Percentiles rank a stretch among this genome's conserved stretches.
phyloP scores from a whole-genome alignment of 2,329 filamentous ascomycete genomes.

The Ophiognomonia clavigignenti-juglandacearum region DNA sequence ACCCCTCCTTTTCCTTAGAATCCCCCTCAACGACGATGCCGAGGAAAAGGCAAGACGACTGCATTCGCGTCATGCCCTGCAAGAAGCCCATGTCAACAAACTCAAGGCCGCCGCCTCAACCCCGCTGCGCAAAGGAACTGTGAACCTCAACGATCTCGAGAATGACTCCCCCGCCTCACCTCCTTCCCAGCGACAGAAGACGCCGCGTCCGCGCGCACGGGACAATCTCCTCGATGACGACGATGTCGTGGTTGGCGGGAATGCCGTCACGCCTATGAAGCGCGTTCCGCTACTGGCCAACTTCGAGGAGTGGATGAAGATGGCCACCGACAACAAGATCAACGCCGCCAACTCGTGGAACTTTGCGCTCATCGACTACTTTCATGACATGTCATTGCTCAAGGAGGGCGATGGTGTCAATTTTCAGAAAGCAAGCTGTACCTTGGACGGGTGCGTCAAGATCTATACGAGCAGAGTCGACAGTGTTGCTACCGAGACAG shows the following conservation, averaged over 20 bases:
- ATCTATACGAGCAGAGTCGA: constrained; percentile 98
- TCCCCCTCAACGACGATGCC: constrained; percentile 93
- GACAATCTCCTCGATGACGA: constrained; percentile 42
- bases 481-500: constrained; percentile 95
- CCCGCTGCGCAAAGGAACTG: constrained; percentile 63
- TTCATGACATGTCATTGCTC: constrained; percentile 96
- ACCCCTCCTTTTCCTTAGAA: constrained; percentile 47
- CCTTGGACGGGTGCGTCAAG: constrained; percentile 95
- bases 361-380: constrained; percentile 99
- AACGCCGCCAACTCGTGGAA: constrained; percentile 99
- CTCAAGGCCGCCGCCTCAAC: constrained; percentile 71
- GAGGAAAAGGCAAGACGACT: constrained; percentile 85
- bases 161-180: constrained; percentile 52
- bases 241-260: constrained; percentile 63
- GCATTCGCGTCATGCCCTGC: constrained; percentile 79
- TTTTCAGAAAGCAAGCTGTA: constrained; percentile 97
- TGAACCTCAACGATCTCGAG: constrained; percentile 54
- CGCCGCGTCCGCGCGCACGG: constrained; percentile 37
- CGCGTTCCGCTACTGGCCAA: constrained; percentile 93
- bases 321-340: constrained; percentile 99
- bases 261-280: constrained; percentile 89
- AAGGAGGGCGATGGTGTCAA: constrained; percentile 97
- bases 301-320: constrained; percentile 99
- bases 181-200: constrained; percentile 41
- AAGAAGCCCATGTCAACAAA: constrained; percentile 89